A percentile compares a stretch with the other conserved stretches of the same genome.
Conservation (phyloP, 2,329 filamentous ascomycete genomes). For the Colletotrichum musae region DNA sequence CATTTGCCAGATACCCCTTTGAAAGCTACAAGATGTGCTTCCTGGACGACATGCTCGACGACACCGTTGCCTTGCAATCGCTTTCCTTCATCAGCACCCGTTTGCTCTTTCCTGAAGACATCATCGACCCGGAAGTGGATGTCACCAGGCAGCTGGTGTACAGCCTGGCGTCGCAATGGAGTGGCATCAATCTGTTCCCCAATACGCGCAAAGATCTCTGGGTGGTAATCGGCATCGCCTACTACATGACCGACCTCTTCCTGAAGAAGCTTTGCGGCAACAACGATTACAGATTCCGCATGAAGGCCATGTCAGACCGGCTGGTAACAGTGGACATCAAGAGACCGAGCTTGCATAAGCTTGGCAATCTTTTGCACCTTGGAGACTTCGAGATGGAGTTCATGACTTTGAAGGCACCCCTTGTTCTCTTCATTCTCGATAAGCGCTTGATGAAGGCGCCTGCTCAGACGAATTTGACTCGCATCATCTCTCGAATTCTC, state of each 20-base stretch:
- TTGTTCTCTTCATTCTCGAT: conserved; percentile 95
- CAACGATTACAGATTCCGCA: conserved; percentile 92
- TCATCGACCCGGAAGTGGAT: conserved; percentile 86
- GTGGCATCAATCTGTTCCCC: conserved; percentile 91
- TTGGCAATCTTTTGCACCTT: conserved; percentile 83
- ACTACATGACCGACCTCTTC: conserved; percentile 95
- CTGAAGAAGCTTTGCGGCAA: conserved; percentile 93
- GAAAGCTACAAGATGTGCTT: conserved; percentile 94
- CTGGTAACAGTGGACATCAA: conserved; percentile 86
- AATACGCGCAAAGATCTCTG: conserved; percentile 86
- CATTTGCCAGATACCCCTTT: conserved; percentile 92
- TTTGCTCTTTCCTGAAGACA: conserved; percentile 85
- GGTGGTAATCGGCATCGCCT: conserved; percentile 90
- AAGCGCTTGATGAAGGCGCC: conserved; percentile 90
- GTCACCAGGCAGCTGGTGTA: conserved; percentile 86
- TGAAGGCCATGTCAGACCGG: conserved; percentile 87
- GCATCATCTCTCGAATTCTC: conserved; percentile 89
- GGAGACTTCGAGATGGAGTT: conserved; percentile 92
- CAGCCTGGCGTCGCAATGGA: conserved; percentile 91
- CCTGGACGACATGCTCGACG: conserved; percentile 86
- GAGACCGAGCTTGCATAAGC: conserved; percentile 84
- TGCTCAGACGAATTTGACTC: conserved; percentile 76
- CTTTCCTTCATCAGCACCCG: conserved; percentile 90
- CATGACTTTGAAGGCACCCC: conserved; percentile 88
- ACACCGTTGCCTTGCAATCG: conserved; percentile 84